A percentile compares a stretch with the other conserved stretches of the same genome.
These are phyloP conservation scores for Cadophora gregata DNA, from an alignment of 2,329 filamentous ascomycete species.

Conservation along the genomic window DNA sequence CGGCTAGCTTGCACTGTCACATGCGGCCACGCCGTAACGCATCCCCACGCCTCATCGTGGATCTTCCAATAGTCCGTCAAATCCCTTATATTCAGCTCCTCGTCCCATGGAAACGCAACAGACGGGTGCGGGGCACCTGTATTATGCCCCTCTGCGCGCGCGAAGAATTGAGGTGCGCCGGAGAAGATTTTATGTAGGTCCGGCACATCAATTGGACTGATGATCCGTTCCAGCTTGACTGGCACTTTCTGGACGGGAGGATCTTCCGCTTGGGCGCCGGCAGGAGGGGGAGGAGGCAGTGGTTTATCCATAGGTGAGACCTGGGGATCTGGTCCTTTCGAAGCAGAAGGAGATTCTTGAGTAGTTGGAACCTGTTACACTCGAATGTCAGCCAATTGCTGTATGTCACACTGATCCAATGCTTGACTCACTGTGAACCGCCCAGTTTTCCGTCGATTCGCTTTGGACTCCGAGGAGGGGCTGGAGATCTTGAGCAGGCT, in stretches of 20 bases:
- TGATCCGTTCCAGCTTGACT: conserved; percentile 62
- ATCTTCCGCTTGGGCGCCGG: conserved; percentile 47
- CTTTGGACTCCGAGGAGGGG: conserved; percentile 26
- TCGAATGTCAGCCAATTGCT: conserved; percentile 9
- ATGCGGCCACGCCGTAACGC: conserved; percentile 67
- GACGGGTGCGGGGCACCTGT: conserved; percentile 65
- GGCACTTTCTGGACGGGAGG: conserved; percentile 43
- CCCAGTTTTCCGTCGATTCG: conserved; percentile 31
- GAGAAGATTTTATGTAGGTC: conserved; percentile 75
- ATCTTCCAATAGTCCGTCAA: conserved; percentile 69
- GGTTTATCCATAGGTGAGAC: conserved; percentile 55
- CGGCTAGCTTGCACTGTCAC: conserved; percentile 58
- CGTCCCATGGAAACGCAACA: conserved; percentile 72
- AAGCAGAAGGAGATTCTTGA: conserved; percentile 13
- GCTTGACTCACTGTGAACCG: conserved; percentile 28
- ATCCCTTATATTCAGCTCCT: conserved; percentile 64
- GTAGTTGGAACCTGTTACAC: background rate
- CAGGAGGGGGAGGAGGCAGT: conserved; percentile 55
- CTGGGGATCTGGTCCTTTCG: conserved; percentile 23
- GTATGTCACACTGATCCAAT: background rate
- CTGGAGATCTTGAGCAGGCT: conserved; percentile 42
- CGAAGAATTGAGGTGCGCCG: conserved; percentile 76
- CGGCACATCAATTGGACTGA: conserved; percentile 61
- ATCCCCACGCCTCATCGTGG: conserved; percentile 67
- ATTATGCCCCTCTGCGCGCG: conserved; percentile 63